Conservation (phyloP, 345 rosid species). For the Raphanus sativus region DNA sequence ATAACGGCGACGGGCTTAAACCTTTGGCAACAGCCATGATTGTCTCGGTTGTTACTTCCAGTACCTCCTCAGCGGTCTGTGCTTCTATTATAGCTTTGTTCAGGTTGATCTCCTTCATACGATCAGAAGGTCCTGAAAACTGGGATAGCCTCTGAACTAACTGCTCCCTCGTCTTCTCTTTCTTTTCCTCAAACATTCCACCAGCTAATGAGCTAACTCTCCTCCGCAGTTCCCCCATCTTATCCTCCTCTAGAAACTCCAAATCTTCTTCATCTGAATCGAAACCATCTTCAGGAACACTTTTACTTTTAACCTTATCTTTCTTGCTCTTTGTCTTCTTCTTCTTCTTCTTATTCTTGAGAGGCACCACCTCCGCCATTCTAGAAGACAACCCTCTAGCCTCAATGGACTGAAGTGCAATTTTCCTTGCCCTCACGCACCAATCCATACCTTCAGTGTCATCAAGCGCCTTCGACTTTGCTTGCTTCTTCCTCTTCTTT, state of each 20-base stretch:
- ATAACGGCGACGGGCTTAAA: constrained; percentile 80
- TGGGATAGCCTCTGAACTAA: constrained; percentile 71
- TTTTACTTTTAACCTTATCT: constrained; percentile 39
- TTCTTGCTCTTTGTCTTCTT: constrained; percentile 41
- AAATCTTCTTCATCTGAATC: constrained; percentile 43
- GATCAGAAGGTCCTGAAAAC: constrained; percentile 73
- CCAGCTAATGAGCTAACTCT: constrained; percentile 57
- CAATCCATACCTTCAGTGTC: constrained; percentile 85
- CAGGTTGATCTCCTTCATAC: constrained; percentile 71
- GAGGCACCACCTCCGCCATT: constrained; percentile 54
- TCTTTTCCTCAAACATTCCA: constrained; percentile 73
- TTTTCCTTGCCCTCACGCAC: constrained; percentile 79
- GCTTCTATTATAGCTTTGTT: constrained; percentile 76
- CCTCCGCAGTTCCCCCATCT: constrained; percentile 41
- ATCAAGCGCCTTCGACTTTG: constrained; percentile 45
- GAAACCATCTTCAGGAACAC: constrained; percentile 42
- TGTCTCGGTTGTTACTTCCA: constrained; percentile 65
- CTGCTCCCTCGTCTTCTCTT: constrained; percentile 58
- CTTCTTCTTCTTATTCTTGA: constrained; percentile 63
- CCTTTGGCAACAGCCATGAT: constrained; percentile 86
- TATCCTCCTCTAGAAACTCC: constrained; percentile 42
- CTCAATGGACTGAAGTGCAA: constrained; percentile 75
- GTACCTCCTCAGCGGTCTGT: constrained; percentile 75
- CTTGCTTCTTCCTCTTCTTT: constrained; percentile 57
- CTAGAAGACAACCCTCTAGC: constrained; percentile 57